A percentile compares a stretch with the other conserved stretches of the same genome.
Conservation (phyloP, 495 filamentous ascomycete species). For the Cercophora sp. region DNA sequence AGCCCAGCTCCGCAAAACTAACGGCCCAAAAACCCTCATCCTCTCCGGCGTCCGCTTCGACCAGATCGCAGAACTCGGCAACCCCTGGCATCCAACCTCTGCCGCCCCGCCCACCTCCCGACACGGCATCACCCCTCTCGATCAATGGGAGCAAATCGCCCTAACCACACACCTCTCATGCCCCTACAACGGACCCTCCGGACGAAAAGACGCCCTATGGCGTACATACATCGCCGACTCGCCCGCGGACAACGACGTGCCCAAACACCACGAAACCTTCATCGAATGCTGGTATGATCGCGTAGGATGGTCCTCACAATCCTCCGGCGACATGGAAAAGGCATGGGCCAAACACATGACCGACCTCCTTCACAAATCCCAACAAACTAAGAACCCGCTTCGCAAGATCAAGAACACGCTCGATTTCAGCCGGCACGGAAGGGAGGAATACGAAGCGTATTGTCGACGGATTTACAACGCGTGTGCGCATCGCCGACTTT, state of each 20-base stretch:
- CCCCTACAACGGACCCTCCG: background rate
- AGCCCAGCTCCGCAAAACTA: background rate
- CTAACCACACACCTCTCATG: background rate
- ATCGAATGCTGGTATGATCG: background rate
- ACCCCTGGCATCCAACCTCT: background rate
- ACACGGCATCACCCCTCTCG: background rate
- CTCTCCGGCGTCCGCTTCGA: conserved; percentile 2
- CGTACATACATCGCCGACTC: conserved; percentile 1
- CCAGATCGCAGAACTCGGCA: background rate
- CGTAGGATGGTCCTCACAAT: background rate
- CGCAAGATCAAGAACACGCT: background rate
- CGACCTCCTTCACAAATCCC: background rate
- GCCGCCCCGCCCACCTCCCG: background rate
- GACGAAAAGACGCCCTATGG: background rate
- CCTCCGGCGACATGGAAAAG: background rate
- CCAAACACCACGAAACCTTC: background rate
- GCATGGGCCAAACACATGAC: background rate
- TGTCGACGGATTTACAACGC: background rate
- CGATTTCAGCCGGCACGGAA: background rate
- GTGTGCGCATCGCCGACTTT: conserved; percentile 7
- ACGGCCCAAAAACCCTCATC: background rate
- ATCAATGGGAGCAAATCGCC: background rate
- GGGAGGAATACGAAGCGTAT: background rate
- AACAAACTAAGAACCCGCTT: background rate
- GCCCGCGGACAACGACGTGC: background rate